Percentiles rank a stretch among this genome's conserved stretches.
Conservation (phyloP, 2,329 filamentous ascomycete species). For the Trichoderma atrobrunneum region DNA sequence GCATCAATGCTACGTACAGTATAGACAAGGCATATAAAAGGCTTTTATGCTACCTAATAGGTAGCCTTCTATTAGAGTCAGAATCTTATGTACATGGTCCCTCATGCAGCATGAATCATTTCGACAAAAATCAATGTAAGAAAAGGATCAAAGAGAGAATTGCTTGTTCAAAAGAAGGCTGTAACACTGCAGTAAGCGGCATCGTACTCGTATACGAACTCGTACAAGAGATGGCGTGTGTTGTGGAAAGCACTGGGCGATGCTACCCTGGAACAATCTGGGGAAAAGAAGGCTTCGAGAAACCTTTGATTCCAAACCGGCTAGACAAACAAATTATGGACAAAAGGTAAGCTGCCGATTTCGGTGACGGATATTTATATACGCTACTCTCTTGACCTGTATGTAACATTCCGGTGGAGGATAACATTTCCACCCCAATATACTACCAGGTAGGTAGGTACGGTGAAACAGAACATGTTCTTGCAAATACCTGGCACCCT, state of each 20-base stretch:
- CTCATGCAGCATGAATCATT: neutral
- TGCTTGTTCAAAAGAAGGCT: neutral
- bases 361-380: neutral
- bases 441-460: too few species aligned
- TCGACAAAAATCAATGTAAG: neutral
- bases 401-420: neutral
- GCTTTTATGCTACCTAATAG: neutral
- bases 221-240: neutral
- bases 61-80: neutral
- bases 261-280: neutral
- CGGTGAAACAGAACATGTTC: too few species aligned
- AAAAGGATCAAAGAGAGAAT: neutral
- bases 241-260: neutral
- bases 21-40: neutral
- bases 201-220: slow-evolving; percentile 1
- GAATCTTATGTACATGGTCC: neutral
- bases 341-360: neutral
- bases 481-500: too few species aligned
- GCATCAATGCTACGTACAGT: neutral
- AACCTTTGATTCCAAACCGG: neutral
- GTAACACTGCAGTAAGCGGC: neutral
- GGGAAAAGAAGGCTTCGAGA: neutral
- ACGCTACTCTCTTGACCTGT: neutral
- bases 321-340: neutral
- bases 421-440: neutral